A percentile compares a stretch with the other conserved stretches of the same genome.
Conservation (phyloP, 495 filamentous ascomycete genomes). For the Acidomyces sp. region DNA sequence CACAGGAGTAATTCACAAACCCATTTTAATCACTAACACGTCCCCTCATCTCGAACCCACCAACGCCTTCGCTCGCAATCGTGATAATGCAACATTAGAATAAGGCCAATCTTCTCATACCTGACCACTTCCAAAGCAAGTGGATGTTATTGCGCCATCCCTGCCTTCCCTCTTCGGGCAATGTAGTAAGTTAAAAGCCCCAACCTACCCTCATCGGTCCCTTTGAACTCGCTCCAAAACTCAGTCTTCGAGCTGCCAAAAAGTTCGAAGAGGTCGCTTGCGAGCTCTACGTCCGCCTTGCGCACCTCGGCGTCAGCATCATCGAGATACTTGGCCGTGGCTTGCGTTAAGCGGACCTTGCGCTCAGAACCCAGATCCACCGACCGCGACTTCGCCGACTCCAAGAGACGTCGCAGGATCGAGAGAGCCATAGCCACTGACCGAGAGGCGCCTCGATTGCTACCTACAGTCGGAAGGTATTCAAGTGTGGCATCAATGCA, state of each 20-base stretch:
- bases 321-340: slow-evolving; percentile 50
- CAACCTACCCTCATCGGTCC: slow-evolving; percentile 28
- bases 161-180: slow-evolving; percentile 24
- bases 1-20: too few species aligned
- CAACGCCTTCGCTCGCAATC: not conserved
- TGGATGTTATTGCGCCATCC: slow-evolving; percentile 3
- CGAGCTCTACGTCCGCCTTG: slow-evolving; percentile 63
- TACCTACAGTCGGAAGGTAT: slow-evolving; percentile 21
- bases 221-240: slow-evolving; percentile 31
- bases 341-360: slow-evolving; percentile 34
- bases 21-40: too few species aligned
- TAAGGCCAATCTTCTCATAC: not conserved
- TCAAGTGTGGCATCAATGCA: slow-evolving; percentile 41
- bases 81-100: not conserved
- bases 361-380: slow-evolving; percentile 21
- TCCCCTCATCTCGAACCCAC: too few species aligned
- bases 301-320: slow-evolving; percentile 65
- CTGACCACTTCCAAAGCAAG: too few species aligned
- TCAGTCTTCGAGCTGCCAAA: slow-evolving; percentile 27
- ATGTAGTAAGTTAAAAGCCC: slow-evolving; percentile 34
- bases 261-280: slow-evolving; percentile 57
- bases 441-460: slow-evolving; percentile 4
- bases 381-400: slow-evolving; percentile 3
- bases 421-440: slow-evolving; percentile 15
- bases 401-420: slow-evolving; percentile 16